A percentile compares a stretch with the other conserved stretches of the same genome.
Evolutionary conservation across 495 filamentous ascomycete species (phyloP).

Genomic region (Polyplosphaeria fusca): DNA sequence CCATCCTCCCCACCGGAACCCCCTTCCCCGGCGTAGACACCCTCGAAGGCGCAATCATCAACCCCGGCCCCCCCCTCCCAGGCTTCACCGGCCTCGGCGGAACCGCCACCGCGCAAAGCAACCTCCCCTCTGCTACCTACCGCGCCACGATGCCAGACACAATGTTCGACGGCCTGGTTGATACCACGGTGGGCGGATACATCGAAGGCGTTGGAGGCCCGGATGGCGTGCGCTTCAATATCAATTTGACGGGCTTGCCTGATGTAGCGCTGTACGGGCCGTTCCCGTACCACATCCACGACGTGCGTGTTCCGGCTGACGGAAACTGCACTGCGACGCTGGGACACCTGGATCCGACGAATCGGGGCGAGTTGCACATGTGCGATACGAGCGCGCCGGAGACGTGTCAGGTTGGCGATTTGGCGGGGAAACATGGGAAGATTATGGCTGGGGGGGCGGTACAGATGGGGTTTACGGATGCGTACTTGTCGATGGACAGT

Average conservation of each 20-base stretch:
- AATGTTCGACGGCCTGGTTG: conserved; percentile 11
- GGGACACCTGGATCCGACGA: conserved; percentile 65
- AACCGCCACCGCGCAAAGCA: conserved; percentile 14
- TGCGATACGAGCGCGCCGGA: conserved; percentile 61
- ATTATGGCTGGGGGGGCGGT: conserved; percentile 41
- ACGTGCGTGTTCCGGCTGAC: conserved; percentile 63
- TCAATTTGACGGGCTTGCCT: conserved; percentile 7
- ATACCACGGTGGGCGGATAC: conserved; percentile 7
- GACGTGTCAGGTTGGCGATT: conserved; percentile 80
- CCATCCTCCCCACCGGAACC: background rate
- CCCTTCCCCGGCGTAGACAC: background rate
- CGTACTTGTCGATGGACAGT: conserved; percentile 59
- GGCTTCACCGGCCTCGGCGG: conserved; percentile 18
- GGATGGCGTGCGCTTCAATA: background rate
- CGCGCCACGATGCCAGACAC: conserved; percentile 5
- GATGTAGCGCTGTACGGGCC: background rate
- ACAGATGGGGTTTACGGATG: conserved; percentile 57
- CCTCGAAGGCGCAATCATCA: conserved; percentile 20
- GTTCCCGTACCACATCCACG: conserved; percentile 74
- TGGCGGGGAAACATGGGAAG: conserved; percentile 76
- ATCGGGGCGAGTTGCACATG: conserved; percentile 59
- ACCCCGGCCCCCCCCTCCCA: conserved; percentile 3
- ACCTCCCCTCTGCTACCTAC: conserved; percentile 10
- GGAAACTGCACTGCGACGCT: conserved; percentile 76
- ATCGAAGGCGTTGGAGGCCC: background rate